Conservation (phyloP, 1,139 yeast species). For the Suhomyces taliae region DNA sequence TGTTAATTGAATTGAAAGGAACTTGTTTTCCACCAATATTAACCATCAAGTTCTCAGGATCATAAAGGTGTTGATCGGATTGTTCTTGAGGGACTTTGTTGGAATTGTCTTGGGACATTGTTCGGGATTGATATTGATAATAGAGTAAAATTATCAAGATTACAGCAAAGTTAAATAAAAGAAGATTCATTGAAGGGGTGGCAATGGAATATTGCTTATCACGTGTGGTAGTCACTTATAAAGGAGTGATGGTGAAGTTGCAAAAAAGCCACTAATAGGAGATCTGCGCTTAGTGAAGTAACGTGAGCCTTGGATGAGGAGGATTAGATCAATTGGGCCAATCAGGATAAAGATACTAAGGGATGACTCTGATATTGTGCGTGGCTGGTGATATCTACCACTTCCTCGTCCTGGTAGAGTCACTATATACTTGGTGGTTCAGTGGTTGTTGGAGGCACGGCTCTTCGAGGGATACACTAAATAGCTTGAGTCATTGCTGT, state of each 20-base stretch:
- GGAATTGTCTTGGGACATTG: constrained; percentile 5
- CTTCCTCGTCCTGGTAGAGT: no score
- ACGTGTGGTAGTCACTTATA: not conserved
- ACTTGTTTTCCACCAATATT: constrained; percentile 39
- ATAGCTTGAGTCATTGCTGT: no score
- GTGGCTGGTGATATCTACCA: no score
- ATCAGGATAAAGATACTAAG: no score
- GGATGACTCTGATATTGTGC: no score
- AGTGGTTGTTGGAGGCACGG: no score
- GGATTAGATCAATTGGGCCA: no score
- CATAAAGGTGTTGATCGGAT: constrained; percentile 15
- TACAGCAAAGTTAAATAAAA: constrained; percentile 6
- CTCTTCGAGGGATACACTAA: no score
- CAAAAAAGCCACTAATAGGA: not conserved
- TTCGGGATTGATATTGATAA: constrained; percentile 4
- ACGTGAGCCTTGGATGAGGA: no score
- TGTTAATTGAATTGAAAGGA: constrained; percentile 38
- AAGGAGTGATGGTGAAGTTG: not conserved
- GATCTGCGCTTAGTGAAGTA: no score
- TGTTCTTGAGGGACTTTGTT: constrained; percentile 18
- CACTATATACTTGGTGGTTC: no score
- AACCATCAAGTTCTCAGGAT: constrained; percentile 24
- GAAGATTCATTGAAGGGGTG: constrained; percentile 10
- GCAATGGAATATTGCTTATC: constrained; percentile 5
- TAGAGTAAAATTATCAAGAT: constrained; percentile 1